Conservation (phyloP, 2,329 filamentous ascomycete genomes). For the Pyricularia grisea region DNA sequence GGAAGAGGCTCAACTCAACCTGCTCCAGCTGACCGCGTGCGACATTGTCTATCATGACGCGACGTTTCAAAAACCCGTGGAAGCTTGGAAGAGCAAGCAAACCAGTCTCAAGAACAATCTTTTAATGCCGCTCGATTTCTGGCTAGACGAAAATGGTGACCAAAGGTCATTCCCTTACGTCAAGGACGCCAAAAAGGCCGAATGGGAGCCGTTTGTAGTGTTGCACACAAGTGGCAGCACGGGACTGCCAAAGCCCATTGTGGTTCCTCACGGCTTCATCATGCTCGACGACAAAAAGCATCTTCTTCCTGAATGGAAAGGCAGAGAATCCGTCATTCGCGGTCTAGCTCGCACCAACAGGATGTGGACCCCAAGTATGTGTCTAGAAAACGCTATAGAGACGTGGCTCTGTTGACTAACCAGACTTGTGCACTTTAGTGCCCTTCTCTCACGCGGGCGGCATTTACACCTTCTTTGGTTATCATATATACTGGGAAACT, state of each 20-base stretch:
- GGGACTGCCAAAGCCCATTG: constrained; percentile 28
- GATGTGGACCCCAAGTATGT: not conserved
- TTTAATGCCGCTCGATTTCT: not conserved
- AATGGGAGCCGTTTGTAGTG: constrained; percentile 25
- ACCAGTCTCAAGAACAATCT: not conserved
- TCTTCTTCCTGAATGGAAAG: not conserved
- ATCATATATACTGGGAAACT: constrained; percentile 17
- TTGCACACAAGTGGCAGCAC: constrained; percentile 31
- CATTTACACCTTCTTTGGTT: constrained; percentile 10
- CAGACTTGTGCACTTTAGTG: constrained; percentile 12
- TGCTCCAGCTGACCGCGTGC: constrained; percentile 29
- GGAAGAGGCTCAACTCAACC: constrained; percentile 27
- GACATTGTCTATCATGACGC: constrained; percentile 18
- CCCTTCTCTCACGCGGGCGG: constrained; percentile 23
- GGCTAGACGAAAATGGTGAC: not conserved
- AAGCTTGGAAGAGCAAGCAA: not conserved
- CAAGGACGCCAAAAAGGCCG: constrained; percentile 24
- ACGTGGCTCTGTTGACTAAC: not conserved
- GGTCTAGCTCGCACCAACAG: not conserved
- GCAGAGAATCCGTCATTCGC: not conserved
- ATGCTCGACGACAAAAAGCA: not conserved
- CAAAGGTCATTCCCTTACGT: constrained; percentile 20
- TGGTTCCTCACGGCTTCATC: constrained; percentile 6
- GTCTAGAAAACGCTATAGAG: not conserved
- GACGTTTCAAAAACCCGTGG: not conserved